Percentiles rank a stretch among this genome's conserved stretches.
These are phyloP conservation scores for Cystofilobasidium ferigula DNA, from an alignment of 768 basidiomycete genomes.

Conservation along the genomic window DNA sequence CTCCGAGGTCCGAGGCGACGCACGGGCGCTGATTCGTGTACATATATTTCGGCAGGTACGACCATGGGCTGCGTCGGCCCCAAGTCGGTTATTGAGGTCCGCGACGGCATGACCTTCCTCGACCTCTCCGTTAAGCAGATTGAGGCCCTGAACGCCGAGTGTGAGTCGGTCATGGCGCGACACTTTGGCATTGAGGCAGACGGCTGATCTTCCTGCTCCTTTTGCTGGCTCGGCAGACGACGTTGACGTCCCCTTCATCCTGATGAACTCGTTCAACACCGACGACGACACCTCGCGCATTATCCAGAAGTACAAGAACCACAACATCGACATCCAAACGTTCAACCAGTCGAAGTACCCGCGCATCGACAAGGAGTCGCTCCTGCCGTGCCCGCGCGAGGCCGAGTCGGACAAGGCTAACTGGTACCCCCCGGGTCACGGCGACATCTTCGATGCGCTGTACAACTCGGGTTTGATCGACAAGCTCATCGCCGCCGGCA, in stretches of 20 bases:
- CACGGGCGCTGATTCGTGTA: background rate
- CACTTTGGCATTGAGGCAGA: too few relatives aligned
- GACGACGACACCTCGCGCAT: conserved; percentile 91
- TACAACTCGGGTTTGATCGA: conserved; percentile 82
- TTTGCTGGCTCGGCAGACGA: conserved; percentile 37
- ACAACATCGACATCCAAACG: conserved; percentile 69
- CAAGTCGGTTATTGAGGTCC: conserved; percentile 88
- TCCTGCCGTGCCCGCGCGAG: conserved; percentile 68
- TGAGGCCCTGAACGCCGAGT: conserved; percentile 71
- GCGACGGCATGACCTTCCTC: conserved; percentile 93
- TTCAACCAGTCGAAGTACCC: conserved; percentile 94
- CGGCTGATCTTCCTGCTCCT: background rate
- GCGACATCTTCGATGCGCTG: conserved; percentile 87
- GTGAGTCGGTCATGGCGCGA: background rate
- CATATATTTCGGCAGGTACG: background rate
- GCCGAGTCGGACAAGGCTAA: conserved; percentile 72
- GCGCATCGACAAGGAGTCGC: conserved; percentile 76
- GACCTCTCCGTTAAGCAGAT: conserved; percentile 90
- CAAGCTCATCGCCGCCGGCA: conserved; percentile 76
- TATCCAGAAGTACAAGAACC: conserved; percentile 90
- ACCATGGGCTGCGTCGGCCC: conserved; percentile 50
- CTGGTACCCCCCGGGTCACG: conserved; percentile 97
- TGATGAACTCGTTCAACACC: conserved; percentile 99
- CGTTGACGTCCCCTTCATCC: conserved; percentile 88
- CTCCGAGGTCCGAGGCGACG: conserved; percentile 41